A percentile compares a stretch with the other conserved stretches of the same genome.
Evolutionary conservation across 371 early-diverging fungal genomes (phyloP).

Genomic region (Mortierella sp.): DNA sequence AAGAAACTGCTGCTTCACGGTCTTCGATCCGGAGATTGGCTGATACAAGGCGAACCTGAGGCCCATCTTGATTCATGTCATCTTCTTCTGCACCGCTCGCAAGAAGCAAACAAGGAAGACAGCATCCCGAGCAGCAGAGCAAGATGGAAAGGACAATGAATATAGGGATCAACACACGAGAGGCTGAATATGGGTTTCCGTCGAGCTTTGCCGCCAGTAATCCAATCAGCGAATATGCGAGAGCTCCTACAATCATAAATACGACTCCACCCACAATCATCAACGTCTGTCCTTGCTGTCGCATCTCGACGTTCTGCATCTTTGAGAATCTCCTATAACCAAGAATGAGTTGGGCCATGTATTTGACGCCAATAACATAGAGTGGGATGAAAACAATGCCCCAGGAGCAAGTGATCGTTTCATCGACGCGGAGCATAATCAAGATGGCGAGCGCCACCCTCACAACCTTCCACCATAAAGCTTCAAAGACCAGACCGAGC

Average conservation of each 20-base stretch:
- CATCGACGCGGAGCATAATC: constrained; percentile 72
- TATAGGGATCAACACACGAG: constrained; percentile 83
- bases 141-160: constrained; percentile 77
- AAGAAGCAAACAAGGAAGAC: constrained; percentile 72
- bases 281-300: constrained; percentile 64
- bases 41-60: constrained; percentile 28
- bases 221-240: constrained; percentile 80
- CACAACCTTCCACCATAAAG: constrained; percentile 69
- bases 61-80: background rate
- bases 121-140: constrained; percentile 81
- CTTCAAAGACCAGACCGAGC: constrained; percentile 57
- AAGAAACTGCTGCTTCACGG: background rate
- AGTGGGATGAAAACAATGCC: constrained; percentile 83
- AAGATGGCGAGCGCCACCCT: constrained; percentile 71
- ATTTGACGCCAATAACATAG: constrained; percentile 76
- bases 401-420: constrained; percentile 73
- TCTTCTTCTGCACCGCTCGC: constrained; percentile 23
- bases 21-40: constrained; percentile 13
- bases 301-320: constrained; percentile 61
- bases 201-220: constrained; percentile 77
- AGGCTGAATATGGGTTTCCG: constrained; percentile 63
- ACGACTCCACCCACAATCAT: constrained; percentile 62
- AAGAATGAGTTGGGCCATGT: constrained; percentile 63
- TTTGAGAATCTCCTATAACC: constrained; percentile 62
- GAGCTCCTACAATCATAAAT: constrained; percentile 64